These are phyloP conservation scores for Trichoderma sp. DNA, from an alignment of 2,329 filamentous ascomycete species.

Conservation along the genomic window DNA sequence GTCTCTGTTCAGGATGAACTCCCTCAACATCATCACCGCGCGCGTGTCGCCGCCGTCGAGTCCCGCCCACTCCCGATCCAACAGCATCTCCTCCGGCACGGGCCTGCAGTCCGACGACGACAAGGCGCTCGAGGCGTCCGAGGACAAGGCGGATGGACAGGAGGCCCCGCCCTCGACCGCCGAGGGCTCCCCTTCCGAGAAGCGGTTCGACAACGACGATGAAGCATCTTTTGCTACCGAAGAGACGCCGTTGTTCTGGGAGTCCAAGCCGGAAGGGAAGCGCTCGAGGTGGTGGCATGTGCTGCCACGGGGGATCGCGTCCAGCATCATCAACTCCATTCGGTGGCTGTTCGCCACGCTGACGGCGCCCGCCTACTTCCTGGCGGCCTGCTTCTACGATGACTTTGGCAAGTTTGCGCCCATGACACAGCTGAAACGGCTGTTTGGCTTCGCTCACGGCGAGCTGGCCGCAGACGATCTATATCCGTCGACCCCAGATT, in stretches of 20 bases:
- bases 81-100: conserved; percentile 58
- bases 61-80: conserved; percentile 59
- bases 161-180: conserved; percentile 38
- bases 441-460: conserved; percentile 54
- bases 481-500: conserved; percentile 33
- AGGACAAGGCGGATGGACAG: conserved; percentile 40
- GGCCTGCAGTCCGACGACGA: conserved; percentile 48
- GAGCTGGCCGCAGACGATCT: conserved; percentile 44
- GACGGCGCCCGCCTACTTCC: conserved; percentile 76
- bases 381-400: conserved; percentile 82
- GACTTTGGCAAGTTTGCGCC: conserved; percentile 77
- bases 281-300: conserved; percentile 54
- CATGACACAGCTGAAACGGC: conserved; percentile 68
- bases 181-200: conserved; percentile 41
- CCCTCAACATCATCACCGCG: conserved; percentile 88
- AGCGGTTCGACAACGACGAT: conserved; percentile 44
- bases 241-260: conserved; percentile 61
- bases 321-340: conserved; percentile 72
- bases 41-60: conserved; percentile 68
- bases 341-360: conserved; percentile 78
- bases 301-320: conserved; percentile 69
- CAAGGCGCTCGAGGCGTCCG: conserved; percentile 35
- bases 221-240: conserved; percentile 51
- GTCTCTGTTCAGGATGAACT: conserved; percentile 77
- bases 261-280: conserved; percentile 37